These are phyloP conservation scores for Gossypium aridum DNA, from an alignment of 441 rosid species.

Conservation along the genomic window DNA sequence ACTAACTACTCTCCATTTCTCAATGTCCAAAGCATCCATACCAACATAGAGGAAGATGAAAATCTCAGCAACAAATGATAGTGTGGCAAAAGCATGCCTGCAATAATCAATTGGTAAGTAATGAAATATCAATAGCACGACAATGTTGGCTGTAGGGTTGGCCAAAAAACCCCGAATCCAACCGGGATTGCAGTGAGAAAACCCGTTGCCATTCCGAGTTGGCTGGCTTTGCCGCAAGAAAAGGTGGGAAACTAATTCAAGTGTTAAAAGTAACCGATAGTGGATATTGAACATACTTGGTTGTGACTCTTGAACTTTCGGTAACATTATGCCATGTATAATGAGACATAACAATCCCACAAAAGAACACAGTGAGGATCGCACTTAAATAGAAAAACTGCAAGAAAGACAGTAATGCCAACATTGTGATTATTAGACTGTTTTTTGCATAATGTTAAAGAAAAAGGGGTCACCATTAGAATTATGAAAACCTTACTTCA, in stretches of 20 bases:
- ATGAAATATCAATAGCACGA: slow-evolving; percentile 12
- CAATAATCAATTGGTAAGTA: slow-evolving; percentile 12
- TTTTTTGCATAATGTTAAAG: background rate
- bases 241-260: background rate
- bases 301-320: slow-evolving; percentile 82
- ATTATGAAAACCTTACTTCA: slow-evolving; percentile 43
- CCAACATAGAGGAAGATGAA: slow-evolving; percentile 97
- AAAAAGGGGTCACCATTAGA: background rate
- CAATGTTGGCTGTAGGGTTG: background rate
- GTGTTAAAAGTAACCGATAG: slow-evolving; percentile 5
- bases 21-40: slow-evolving; percentile 95
- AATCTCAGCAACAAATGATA: slow-evolving; percentile 90
- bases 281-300: slow-evolving; percentile 50
- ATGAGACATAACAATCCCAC: slow-evolving; percentile 97
- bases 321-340: slow-evolving; percentile 98
- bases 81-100: slow-evolving; percentile 89
- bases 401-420: slow-evolving; percentile 23
- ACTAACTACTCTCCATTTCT: slow-evolving; percentile 78
- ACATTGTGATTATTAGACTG: slow-evolving; percentile 9
- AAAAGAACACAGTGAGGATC: slow-evolving; percentile 92
- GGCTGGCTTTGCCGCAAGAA: background rate
- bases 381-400: slow-evolving; percentile 85
- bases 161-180: no score
- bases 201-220: background rate
- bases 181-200: no score